Base-by-base conservation (phyloP, 176 grass and related monocot genomes). In the Eragrostis curvula region DNA sequence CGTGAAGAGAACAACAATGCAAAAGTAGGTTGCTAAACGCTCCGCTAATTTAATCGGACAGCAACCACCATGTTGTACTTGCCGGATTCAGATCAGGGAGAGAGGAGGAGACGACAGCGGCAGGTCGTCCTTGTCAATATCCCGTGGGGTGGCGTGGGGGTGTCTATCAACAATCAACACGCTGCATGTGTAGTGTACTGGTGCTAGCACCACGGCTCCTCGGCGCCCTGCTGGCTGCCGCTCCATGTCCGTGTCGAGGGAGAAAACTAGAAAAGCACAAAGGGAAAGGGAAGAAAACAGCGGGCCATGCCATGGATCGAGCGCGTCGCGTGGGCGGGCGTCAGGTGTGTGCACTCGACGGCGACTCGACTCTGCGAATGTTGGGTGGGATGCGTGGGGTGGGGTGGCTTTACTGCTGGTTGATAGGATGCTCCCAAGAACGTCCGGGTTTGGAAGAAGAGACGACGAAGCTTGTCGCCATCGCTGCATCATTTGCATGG, bases 41-140 rank as follows among this genome's bases (percentile, higher is more conserved):
- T 15, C 30, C 9, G 23, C 29, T 5, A 73, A 74, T 74, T 56
- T 0, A 73, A 74, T 74, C 40, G 50, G 30, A 39, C 50, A 12
- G 70, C 30, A 56, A 56, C 71, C 30, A 41, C 71, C 71, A n/a
- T 7, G 71, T 20, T 74, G 72, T 74, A 74, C 72, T 75, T 75
- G 72, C 51, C 52, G 73, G 73, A 42, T 75, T 75, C 73, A 58
- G 73, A 75, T 75, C 52, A 40, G 32, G 21, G 21, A 25, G 73
- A 20, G 51, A 24, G 21, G 5, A 24, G 41, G 20, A 15, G 49
- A 59, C n/a, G 69, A 40, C 32, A 66, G 69, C 47, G 5, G 18
- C 49, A 12, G 51, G 51, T 3, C 48, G 71, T 55, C 71, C 71
- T 53, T 21, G 70, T 46, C 41, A 24, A 17, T 63, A 57, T 46